These are phyloP conservation scores for Ormosia semicastrata DNA, from an alignment of 306 rosid genomes.

Conservation along the genomic window DNA sequence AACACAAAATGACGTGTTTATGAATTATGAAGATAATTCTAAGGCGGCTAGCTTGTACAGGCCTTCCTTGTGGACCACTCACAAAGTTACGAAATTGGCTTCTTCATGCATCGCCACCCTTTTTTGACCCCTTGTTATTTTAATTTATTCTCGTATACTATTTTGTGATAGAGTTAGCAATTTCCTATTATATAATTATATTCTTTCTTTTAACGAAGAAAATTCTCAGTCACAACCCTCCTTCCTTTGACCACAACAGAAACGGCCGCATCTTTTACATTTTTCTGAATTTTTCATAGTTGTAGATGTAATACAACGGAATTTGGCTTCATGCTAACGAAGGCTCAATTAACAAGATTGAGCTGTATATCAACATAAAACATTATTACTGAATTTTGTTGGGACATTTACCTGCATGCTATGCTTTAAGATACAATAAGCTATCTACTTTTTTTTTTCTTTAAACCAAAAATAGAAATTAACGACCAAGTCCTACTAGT, in stretches of 20 bases:
- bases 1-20: conserved; percentile 9
- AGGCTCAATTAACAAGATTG: background rate
- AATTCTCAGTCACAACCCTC: background rate
- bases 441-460: background rate
- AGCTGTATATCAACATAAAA: too few relatives aligned
- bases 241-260: conserved; percentile 12
- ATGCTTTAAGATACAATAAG: background rate
- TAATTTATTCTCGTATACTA: background rate
- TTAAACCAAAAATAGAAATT: background rate
- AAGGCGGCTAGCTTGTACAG: conserved; percentile 15
- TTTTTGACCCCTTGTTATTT: conserved; percentile 41
- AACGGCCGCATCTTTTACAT: background rate
- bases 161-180: background rate
- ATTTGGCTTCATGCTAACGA: background rate
- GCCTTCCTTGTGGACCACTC: background rate
- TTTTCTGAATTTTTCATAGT: background rate
- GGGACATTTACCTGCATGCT: background rate
- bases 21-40: background rate
- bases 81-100: background rate
- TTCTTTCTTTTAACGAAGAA: conserved; percentile 2
- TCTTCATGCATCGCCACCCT: conserved; percentile 29
- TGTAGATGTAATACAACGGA: background rate
- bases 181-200: background rate
- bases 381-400: too few relatives aligned
- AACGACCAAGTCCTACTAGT: background rate